Evolutionary conservation across 495 filamentous ascomycete genomes (phyloP), one percentile per base, ranked within the genome.

Genomic region (Bombardia bombarda): DNA sequence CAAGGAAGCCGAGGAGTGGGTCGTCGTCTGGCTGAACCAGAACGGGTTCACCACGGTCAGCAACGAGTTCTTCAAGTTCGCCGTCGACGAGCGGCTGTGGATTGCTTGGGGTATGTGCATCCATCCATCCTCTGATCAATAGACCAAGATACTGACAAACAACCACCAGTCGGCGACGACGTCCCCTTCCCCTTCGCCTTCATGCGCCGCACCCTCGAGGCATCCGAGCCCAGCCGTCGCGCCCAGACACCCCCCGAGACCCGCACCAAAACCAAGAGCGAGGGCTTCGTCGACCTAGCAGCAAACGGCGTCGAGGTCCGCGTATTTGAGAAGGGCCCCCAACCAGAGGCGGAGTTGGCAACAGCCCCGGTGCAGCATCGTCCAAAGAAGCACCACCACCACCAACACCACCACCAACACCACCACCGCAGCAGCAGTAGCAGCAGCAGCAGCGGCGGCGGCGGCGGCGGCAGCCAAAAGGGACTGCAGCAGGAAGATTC

Each of bases 31-130:
- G 53, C 47, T 61, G 33, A 39, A 25, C 45, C 41, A 58, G 34
- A 51, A 52, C 13, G 50, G 51, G 12, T 45, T 42, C 34, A 37
- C 33, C 33, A 38, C 43, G 4, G 50, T 59, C 16, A 41, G 46
- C 38, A 57, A 43, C 47, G 56, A 59, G 1, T 46, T 57, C 23
- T 59, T 59, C 56, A 59, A 55, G 43, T 59, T 52, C 51, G 49
- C 48, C 1, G 58, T 59, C 13, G 58, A 61, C 34, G 42, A 34
- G 9, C 47, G 49, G 0, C 19, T 61, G 17, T 61, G 58, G 58
- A 31, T 30, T 7, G 47, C 38, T 4, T 43, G 53, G 23, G 52
- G 58, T 61, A 40, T 4, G 43, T 51, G 0, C 7, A 19, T 25
- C 5, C 22, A 0, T 9, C 3, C 2, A 28, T 9, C 14, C 22